Conservation (phyloP, 768 basidiomycete genomes). For the Russula compacta region DNA sequence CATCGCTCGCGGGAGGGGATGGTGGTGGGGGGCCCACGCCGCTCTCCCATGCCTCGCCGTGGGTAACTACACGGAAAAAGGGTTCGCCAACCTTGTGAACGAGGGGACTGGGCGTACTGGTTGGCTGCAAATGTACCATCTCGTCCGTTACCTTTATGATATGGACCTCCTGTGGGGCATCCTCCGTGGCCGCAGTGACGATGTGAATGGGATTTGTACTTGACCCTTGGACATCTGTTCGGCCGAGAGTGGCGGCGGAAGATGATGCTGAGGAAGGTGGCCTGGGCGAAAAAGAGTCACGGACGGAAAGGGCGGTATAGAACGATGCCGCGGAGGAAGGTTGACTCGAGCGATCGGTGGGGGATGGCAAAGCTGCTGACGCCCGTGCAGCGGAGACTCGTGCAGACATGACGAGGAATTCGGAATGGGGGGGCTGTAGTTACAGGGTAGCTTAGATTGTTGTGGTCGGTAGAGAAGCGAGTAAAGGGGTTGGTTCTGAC, state of each 20-base stretch:
- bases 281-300: not conserved
- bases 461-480: not conserved
- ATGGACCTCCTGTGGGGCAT: constrained; percentile 41
- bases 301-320: constrained; percentile 11
- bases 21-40: constrained; percentile 50
- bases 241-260: constrained; percentile 9
- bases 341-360: constrained; percentile 10
- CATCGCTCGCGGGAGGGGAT: constrained; percentile 39
- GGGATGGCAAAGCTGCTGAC: not conserved
- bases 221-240: constrained; percentile 8
- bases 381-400: not conserved
- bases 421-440: not conserved
- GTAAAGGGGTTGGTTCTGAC: not conserved
- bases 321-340: constrained; percentile 12
- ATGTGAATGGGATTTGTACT: constrained; percentile 29
- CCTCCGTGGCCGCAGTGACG: constrained; percentile 23
- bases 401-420: not conserved
- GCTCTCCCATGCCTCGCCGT: constrained; percentile 15
- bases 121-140: constrained; percentile 34
- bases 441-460: not conserved
- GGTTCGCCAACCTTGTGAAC: constrained; percentile 30
- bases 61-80: constrained; percentile 27
- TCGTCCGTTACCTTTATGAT: constrained; percentile 47
- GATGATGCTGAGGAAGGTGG: constrained; percentile 18
- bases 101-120: constrained; percentile 28